phyloP scores from a whole-genome alignment of 306 rosid species.

The Begonia masoniana region DNA sequence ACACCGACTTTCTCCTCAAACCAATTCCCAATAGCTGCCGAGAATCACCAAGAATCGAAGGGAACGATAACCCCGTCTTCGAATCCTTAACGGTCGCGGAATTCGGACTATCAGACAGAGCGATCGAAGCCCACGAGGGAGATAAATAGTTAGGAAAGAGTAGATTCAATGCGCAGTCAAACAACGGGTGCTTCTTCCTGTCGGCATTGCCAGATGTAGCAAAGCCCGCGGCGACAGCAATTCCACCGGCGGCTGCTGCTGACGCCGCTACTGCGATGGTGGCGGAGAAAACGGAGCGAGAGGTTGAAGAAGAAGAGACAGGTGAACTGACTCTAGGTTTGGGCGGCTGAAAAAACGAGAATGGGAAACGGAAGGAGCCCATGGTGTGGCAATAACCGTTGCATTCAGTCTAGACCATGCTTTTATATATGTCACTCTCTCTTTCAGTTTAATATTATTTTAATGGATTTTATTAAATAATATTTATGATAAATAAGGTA shows the following conservation, averaged over 20 bases:
- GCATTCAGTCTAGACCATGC: no score
- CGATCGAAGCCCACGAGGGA: constrained; percentile 63
- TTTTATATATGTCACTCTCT: no score
- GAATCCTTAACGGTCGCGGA: constrained; percentile 34
- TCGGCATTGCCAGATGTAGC: constrained; percentile 8
- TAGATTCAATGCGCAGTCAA: constrained; percentile 31
- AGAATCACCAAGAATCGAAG: constrained; percentile 47
- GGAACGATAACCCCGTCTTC: constrained; percentile 54
- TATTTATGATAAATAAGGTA: no score
- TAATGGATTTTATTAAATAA: no score
- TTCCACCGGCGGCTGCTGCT: constrained; percentile 23
- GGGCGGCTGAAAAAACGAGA: constrained; percentile 57
- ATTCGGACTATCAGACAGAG: constrained; percentile 31
- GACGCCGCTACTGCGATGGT: constrained; percentile 6
- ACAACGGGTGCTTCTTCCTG: constrained; percentile 20
- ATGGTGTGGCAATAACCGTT: constrained; percentile 8
- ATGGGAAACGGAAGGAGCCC: constrained; percentile 78
- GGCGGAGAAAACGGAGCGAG: constrained; percentile 28
- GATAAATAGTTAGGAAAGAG: constrained; percentile 21
- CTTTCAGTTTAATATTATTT: no score
- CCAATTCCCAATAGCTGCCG: constrained; percentile 73
- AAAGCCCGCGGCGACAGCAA: constrained; percentile 29
- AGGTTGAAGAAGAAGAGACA: constrained; percentile 3
- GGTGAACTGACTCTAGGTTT: constrained; percentile 11
- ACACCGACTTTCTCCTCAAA: constrained; percentile 48